phyloP scores from a whole-genome alignment of 306 rosid species.

The Begonia peltatifolia region DNA sequence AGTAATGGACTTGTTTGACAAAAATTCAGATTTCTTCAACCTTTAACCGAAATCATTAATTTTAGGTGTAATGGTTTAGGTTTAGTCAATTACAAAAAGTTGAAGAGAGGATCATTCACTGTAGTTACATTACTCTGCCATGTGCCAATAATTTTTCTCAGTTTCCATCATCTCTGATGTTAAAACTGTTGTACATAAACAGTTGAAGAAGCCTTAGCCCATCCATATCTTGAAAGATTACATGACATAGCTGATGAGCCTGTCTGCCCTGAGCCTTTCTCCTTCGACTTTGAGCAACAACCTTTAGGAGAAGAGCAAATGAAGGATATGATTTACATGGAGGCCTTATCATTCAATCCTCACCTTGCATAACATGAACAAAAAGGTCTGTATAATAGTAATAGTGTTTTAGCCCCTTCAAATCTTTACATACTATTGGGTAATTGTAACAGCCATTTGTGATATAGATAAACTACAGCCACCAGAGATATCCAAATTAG shows the following conservation, averaged over 20 bases:
- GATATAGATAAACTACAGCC: too few species aligned
- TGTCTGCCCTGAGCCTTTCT: slow-evolving; percentile 53
- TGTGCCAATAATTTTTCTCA: background rate
- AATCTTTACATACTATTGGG: too few species aligned
- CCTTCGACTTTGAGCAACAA: slow-evolving; percentile 82
- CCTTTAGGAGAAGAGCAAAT: slow-evolving; percentile 77
- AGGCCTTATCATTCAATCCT: slow-evolving; percentile 75
- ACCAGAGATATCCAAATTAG: too few species aligned
- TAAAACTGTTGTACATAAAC: slow-evolving; percentile 10
- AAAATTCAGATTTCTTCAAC: too few species aligned
- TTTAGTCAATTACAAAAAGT: too few species aligned
- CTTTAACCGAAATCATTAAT: too few species aligned
- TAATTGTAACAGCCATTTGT: too few species aligned
- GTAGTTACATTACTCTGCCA: too few species aligned
- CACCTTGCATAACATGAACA: slow-evolving; percentile 31
- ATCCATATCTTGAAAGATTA: slow-evolving; percentile 91
- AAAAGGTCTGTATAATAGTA: background rate
- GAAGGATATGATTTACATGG: slow-evolving; percentile 87
- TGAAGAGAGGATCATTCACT: too few species aligned
- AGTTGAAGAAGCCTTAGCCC: slow-evolving; percentile 94
- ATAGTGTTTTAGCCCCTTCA: background rate
- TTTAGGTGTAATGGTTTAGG: too few species aligned
- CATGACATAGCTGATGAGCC: slow-evolving; percentile 94
- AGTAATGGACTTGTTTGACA: too few species aligned
- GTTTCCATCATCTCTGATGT: slow-evolving; percentile 6